phyloP scores from a whole-genome alignment of 164 flowering plant genomes.

The Aristolochia fimbriata region DNA sequence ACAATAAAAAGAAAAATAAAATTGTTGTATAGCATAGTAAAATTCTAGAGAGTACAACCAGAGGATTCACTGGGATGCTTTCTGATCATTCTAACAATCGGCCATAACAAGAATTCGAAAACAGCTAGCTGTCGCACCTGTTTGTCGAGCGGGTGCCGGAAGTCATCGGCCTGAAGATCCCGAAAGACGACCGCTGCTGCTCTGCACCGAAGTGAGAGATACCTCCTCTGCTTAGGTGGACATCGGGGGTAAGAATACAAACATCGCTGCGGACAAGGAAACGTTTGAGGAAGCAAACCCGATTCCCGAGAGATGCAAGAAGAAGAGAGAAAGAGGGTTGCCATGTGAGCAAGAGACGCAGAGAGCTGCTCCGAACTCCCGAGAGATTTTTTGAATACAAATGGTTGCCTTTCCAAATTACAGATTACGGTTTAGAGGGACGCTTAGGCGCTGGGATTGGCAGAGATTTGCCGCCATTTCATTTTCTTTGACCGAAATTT shows the following conservation, averaged over 20 bases:
- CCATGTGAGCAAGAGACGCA: constrained; percentile 11
- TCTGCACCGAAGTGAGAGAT: neutral
- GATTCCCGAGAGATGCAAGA: constrained; percentile 3
- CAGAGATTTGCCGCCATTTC: constrained; percentile 3
- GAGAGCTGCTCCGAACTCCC: neutral
- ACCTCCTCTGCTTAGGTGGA: neutral
- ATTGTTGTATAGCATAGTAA: no score
- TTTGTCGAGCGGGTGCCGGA: constrained; percentile 28
- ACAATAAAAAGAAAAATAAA: no score
- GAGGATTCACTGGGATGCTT: no score
- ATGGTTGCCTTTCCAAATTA: neutral
- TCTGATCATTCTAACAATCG: no score
- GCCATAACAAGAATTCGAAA: no score
- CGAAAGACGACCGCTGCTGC: constrained; percentile 18
- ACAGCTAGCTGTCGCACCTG: constrained; percentile 12
- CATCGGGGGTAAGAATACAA: neutral
- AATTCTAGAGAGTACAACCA: no score
- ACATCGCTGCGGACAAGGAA: no score
- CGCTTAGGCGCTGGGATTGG: neutral
- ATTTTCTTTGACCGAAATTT: neutral
- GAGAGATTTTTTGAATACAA: neutral
- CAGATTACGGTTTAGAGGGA: neutral
- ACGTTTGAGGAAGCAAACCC: neutral
- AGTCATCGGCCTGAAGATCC: constrained; percentile 28
- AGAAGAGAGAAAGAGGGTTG: constrained; percentile 14